Conservation (phyloP, 495 filamentous ascomycete species). For the Lasiosphaeria ovina region DNA sequence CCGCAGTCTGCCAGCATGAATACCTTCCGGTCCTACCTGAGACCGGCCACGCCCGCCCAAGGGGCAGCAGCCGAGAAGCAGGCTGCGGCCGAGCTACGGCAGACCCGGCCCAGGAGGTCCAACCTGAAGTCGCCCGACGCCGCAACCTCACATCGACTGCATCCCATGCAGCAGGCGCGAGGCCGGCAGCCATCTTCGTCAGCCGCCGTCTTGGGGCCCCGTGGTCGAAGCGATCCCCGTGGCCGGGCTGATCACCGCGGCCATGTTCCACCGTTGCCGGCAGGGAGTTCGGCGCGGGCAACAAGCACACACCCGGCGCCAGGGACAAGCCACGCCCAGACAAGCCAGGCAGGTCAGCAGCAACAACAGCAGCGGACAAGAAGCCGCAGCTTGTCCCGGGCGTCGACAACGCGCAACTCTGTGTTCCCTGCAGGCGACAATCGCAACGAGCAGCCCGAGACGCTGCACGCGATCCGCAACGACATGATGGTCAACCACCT, state of each 20-base stretch:
- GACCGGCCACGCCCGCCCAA: conserved; percentile 6
- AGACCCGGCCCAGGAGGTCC: neutral
- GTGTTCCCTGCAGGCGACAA: conserved; percentile 49
- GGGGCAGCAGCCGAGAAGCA: neutral
- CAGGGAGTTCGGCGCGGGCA: no score
- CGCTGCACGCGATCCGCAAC: conserved; percentile 51
- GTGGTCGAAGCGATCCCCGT: neutral
- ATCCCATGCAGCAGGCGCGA: neutral
- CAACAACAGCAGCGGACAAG: conserved; percentile 15
- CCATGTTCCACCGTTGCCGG: no score
- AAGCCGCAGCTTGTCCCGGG: conserved; percentile 11
- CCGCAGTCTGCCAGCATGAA: conserved; percentile 16
- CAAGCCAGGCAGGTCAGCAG: conserved; percentile 17
- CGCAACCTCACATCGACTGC: neutral
- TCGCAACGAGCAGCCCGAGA: conserved; percentile 39
- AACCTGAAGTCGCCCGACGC: neutral
- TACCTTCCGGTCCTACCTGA: conserved; percentile 27
- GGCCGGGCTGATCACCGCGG: no score
- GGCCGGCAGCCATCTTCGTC: conserved; percentile 7
- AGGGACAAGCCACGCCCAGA: neutral
- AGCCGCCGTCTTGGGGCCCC: neutral
- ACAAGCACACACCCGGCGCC: no score
- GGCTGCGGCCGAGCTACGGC: neutral
- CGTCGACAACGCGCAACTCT: conserved; percentile 29
- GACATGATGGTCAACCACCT: conserved; percentile 63